phyloP scores from a whole-genome alignment of 2,329 filamentous ascomycete species.

The Hymenotorrendiella dingleyae region DNA sequence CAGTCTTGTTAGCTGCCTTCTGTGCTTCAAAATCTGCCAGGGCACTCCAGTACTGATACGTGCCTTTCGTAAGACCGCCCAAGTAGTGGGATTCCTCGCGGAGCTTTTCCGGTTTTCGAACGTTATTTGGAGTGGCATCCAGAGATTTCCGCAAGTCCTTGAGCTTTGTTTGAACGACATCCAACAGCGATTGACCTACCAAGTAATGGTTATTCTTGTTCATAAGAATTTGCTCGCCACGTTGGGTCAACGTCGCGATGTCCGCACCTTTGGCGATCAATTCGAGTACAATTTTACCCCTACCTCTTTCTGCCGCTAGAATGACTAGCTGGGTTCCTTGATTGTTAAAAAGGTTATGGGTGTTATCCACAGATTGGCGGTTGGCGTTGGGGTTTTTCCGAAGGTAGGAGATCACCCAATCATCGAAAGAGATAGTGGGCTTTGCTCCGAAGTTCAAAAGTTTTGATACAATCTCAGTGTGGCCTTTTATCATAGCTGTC shows the following conservation, averaged over 20 bases:
- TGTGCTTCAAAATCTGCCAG: conserved; percentile 13
- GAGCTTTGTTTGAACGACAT: conserved; percentile 51
- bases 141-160: conserved; percentile 35
- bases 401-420: conserved; percentile 54
- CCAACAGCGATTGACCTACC: conserved; percentile 48
- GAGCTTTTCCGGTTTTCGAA: conserved; percentile 25
- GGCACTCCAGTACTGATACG: conserved; percentile 47
- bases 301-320: conserved; percentile 46
- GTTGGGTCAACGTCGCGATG: conserved; percentile 46
- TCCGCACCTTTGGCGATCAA: conserved; percentile 61
- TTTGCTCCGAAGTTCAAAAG: conserved; percentile 60
- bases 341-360: conserved; percentile 42
- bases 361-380: conserved; percentile 40
- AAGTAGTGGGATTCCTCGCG: conserved; percentile 46
- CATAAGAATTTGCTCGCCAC: neutral
- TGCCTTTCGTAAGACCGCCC: conserved; percentile 41
- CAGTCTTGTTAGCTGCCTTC: conserved; percentile 19
- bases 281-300: conserved; percentile 40
- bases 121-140: conserved; percentile 7
- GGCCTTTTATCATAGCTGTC: conserved; percentile 49
- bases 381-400: conserved; percentile 34
- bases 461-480: conserved; percentile 48
- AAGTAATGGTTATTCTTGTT: conserved; percentile 22
- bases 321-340: conserved; percentile 60
- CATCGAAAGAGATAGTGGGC: conserved; percentile 54